Evolutionary conservation across 1,139 yeast species (phyloP).

Genomic region (Blastobotrys raffinosifermentans): DNA sequence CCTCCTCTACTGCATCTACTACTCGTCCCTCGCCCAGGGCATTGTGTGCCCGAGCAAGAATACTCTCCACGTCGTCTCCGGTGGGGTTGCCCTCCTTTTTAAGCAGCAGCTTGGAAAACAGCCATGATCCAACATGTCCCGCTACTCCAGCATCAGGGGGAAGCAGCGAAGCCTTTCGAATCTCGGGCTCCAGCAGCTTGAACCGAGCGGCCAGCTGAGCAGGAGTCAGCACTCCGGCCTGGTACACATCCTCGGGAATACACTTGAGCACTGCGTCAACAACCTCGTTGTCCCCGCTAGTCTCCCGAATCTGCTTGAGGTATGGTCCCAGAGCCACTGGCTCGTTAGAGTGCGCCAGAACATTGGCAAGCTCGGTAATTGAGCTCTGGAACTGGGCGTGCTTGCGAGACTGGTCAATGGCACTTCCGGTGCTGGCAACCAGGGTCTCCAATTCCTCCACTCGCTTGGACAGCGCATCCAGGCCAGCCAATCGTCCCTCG

Average conservation of each 20-base stretch:
- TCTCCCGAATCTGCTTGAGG: slow-evolving; percentile 33
- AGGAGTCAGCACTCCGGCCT: slow-evolving; percentile 50
- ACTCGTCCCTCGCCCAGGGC: slow-evolving; percentile 72
- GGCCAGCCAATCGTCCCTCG: slow-evolving; percentile 66
- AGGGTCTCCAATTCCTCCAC: slow-evolving; percentile 55
- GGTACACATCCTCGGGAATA: slow-evolving; percentile 45
- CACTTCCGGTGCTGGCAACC: slow-evolving; percentile 52
- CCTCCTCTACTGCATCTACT: slow-evolving; percentile 88
- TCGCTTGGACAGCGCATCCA: slow-evolving; percentile 54
- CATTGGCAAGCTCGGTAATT: slow-evolving; percentile 47
- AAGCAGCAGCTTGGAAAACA: slow-evolving; percentile 71
- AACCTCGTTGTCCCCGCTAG: slow-evolving; percentile 46
- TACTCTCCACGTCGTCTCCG: slow-evolving; percentile 83
- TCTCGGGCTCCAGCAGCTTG: slow-evolving; percentile 71
- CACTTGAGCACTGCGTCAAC: slow-evolving; percentile 40
- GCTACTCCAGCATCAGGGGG: slow-evolving; percentile 95
- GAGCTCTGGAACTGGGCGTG: slow-evolving; percentile 55
- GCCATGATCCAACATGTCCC: slow-evolving; percentile 77
- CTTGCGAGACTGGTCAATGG: slow-evolving; percentile 50
- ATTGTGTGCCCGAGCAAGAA: slow-evolving; percentile 78
- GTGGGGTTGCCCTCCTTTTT: slow-evolving; percentile 58
- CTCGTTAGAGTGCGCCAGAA: slow-evolving; percentile 36
- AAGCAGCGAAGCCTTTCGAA: slow-evolving; percentile 78
- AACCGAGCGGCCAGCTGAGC: slow-evolving; percentile 61
- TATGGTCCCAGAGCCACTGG: slow-evolving; percentile 36